phyloP scores from a whole-genome alignment of 225 moss, liverwort and hornwort genomes.

The Rhytidiadelphus loreus region DNA sequence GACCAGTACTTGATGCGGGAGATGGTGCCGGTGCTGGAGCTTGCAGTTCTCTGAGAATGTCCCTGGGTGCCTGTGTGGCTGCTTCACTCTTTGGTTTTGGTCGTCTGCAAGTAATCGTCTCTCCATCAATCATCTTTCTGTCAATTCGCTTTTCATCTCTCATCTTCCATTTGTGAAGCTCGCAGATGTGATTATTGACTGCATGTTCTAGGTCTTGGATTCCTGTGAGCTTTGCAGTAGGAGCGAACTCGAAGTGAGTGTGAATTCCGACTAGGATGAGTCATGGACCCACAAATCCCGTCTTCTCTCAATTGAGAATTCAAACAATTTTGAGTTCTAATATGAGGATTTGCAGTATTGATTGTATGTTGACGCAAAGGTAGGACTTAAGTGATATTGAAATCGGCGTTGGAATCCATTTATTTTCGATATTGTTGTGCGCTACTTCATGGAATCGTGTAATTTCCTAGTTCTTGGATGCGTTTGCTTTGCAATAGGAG shows the following conservation, averaged over 20 bases:
- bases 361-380: background rate
- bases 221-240: background rate
- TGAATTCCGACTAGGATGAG: background rate
- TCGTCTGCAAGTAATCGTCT: background rate
- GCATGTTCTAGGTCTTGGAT: background rate
- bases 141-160: too few species aligned
- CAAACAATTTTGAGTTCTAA: background rate
- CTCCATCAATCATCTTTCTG: too few species aligned
- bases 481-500: background rate
- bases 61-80: constrained; percentile 3
- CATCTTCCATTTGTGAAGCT: background rate
- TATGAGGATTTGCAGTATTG: background rate
- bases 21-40: background rate
- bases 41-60: constrained; percentile 14
- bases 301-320: background rate
- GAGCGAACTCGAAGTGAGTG: background rate
- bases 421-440: background rate
- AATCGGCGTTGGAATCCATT: background rate
- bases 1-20: background rate
- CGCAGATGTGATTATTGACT: background rate
- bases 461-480: background rate
- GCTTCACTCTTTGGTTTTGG: background rate
- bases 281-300: background rate
- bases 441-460: background rate
- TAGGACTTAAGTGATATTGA: background rate